Evolutionary conservation across 345 rosid genomes (phyloP), one percentile per base, ranked within the genome.

Genomic region (Leavenworthia alabamica): DNA sequence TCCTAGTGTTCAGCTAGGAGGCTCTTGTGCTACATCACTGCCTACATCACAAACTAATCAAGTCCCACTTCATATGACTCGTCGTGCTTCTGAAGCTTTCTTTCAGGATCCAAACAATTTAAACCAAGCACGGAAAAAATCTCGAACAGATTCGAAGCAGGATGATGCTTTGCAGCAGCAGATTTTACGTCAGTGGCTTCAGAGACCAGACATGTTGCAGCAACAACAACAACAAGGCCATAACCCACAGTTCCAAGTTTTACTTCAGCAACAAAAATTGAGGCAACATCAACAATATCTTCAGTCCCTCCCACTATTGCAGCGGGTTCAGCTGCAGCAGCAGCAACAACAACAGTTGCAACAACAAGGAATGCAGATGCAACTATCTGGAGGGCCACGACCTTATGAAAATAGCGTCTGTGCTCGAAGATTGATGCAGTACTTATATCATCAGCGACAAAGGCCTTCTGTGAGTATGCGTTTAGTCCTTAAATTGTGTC

Each of bases 351-450:
- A 57, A 40, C 84, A 84, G 56, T 48, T 81, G 74, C 96, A 88
- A 42, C 96, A 88, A 24, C 95, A 86, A 75, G 79, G 84, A 62
- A 78, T 88, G 76, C 98, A 86, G 56, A 76, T 82, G 74, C 56
- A 63, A 48, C 71, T 73, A 65, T 60, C 24, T 14, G 77, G 56
- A 79, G 66, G 53, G n/a, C 33, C 66, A 64, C 40, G 89, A 78
- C 85, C 83, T 50, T 80, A 83, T 40, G 81, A 70, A 65, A 93
- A 89, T 52, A 75, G 90, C 50, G 88, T 93, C 17, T 93, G 99
- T 66, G 88, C 94, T 44, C 96, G 99, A 20, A 81, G 99, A 53
- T 60, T 93, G 67, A 93, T 89, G 99, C 99, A 93, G 71, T 93
- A 93, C 71, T 73, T 93, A 14, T 93, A 82, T 79, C 99, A 93